Conservation (phyloP, 306 rosid genomes). For the Begonia fuchsioides region DNA sequence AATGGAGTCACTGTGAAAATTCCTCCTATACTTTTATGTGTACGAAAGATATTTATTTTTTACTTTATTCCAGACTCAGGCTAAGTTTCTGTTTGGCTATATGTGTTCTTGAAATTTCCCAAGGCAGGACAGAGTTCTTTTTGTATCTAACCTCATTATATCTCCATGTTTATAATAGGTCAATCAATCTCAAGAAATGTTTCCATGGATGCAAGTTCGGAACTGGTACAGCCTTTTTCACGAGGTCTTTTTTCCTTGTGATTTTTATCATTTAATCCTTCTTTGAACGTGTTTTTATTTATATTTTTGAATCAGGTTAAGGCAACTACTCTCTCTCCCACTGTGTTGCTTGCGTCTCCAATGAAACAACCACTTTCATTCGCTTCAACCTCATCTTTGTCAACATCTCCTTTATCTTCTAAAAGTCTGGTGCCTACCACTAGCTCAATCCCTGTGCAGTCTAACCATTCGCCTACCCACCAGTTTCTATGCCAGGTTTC, state of each 20-base stretch:
- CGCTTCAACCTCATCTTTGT: slow-evolving; percentile 51
- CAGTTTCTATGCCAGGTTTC: slow-evolving; percentile 48
- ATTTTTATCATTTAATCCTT: neutral
- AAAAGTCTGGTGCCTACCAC: slow-evolving; percentile 37
- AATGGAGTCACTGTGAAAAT: too few relatives aligned
- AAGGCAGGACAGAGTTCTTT: neutral
- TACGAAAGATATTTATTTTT: too few relatives aligned
- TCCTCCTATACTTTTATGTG: too few relatives aligned
- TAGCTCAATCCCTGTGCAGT: slow-evolving; percentile 30
- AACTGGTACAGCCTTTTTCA: slow-evolving; percentile 37
- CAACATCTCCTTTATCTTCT: slow-evolving; percentile 57
- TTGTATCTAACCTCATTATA: slow-evolving; percentile 6
- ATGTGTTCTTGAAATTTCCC: too few relatives aligned
- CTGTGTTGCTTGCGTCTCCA: slow-evolving; percentile 39
- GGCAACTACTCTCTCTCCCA: slow-evolving; percentile 35
- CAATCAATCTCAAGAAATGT: slow-evolving; percentile 49
- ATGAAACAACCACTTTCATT: slow-evolving; percentile 37
- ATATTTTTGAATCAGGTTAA: slow-evolving; percentile 33
- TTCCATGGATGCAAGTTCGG: slow-evolving; percentile 48
- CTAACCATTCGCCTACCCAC: slow-evolving; percentile 48
- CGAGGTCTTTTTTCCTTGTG: slow-evolving; percentile 1
- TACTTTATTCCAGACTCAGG: too few relatives aligned
- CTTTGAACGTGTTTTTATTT: neutral
- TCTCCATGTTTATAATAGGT: slow-evolving; percentile 27
- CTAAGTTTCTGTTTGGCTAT: too few relatives aligned